Evolutionary conservation across 2,329 filamentous ascomycete species (phyloP).

Genomic region (Colletotrichum chrysophilum): DNA sequence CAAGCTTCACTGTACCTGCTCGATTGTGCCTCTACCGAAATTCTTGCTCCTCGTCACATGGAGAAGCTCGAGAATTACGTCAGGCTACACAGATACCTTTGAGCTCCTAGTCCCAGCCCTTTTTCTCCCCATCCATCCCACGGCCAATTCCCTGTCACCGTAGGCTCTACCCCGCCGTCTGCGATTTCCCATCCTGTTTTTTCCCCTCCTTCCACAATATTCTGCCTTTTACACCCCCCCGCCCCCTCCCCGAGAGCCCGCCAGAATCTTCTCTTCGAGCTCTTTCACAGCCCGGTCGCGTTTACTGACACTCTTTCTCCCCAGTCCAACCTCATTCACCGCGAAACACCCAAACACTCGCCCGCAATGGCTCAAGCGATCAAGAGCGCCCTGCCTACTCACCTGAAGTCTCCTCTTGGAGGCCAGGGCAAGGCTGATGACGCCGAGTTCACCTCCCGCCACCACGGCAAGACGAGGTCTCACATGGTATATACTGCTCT

Average conservation of each 20-base stretch:
- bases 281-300: neutral
- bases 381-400: conserved; percentile 80
- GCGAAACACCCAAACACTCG: conserved; percentile 2
- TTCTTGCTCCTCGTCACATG: neutral
- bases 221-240: neutral
- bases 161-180: conserved; percentile 15
- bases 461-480: conserved; percentile 85
- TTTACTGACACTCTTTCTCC: neutral
- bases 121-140: conserved; percentile 3
- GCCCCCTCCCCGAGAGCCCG: neutral
- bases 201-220: neutral
- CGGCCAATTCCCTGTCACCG: conserved; percentile 6
- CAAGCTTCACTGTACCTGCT: neutral
- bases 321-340: conserved; percentile 3
- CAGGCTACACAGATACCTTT: conserved; percentile 15
- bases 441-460: conserved; percentile 63
- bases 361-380: conserved; percentile 70
- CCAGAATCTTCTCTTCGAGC: neutral
- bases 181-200: conserved; percentile 1
- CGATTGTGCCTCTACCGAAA: neutral
- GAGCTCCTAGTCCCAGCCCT: conserved; percentile 3
- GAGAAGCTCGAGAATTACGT: conserved; percentile 23
- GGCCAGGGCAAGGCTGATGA: conserved; percentile 46
- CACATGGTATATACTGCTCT: conserved; percentile 72
- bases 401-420: conserved; percentile 68